These are phyloP conservation scores for Auriscalpium microsporum DNA, from an alignment of 768 basidiomycete species.

Conservation along the genomic window DNA sequence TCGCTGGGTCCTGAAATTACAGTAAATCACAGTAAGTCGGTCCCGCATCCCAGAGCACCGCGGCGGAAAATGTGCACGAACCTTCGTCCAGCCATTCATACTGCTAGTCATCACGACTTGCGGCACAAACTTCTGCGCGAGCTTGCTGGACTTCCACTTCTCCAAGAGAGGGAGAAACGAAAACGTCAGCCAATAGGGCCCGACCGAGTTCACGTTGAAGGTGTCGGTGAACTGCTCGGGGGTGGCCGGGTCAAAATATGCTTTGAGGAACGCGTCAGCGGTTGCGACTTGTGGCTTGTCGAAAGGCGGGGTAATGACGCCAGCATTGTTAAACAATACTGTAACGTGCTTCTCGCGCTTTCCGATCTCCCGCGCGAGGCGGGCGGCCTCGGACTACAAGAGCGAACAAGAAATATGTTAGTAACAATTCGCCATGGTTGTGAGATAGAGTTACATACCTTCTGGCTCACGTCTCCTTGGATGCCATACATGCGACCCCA, in stretches of 20 bases:
- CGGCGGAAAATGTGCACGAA: slow-evolving; percentile 1
- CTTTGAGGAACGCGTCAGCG: slow-evolving; percentile 30
- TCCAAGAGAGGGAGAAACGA: slow-evolving; percentile 49
- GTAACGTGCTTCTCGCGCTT: slow-evolving; percentile 33
- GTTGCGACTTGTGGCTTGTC: slow-evolving; percentile 20
- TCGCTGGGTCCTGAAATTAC: slow-evolving; percentile 29
- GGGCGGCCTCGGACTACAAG: slow-evolving; percentile 32
- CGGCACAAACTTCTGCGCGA: slow-evolving; percentile 31
- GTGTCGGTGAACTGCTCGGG: slow-evolving; percentile 30
- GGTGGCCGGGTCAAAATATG: slow-evolving; percentile 31
- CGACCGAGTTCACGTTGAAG: slow-evolving; percentile 33
- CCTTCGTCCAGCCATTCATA: slow-evolving; percentile 48
- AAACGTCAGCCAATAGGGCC: slow-evolving; percentile 47
- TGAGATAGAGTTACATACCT: slow-evolving; percentile 19
- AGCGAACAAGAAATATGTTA: no score
- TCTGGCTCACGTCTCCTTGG: slow-evolving; percentile 32
- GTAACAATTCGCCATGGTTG: no score
- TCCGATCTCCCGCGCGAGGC: slow-evolving; percentile 32
- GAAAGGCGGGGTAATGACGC: slow-evolving; percentile 25
- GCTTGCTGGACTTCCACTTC: slow-evolving; percentile 33
- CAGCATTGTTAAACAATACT: slow-evolving; percentile 43
- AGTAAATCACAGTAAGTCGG: no score
- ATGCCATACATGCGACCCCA: slow-evolving; percentile 33
- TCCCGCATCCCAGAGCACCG: background rate
- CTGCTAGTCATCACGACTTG: slow-evolving; percentile 44